Evolutionary conservation across 805 yeast species (phyloP).

Genomic region (Nakazawaea peltata): DNA sequence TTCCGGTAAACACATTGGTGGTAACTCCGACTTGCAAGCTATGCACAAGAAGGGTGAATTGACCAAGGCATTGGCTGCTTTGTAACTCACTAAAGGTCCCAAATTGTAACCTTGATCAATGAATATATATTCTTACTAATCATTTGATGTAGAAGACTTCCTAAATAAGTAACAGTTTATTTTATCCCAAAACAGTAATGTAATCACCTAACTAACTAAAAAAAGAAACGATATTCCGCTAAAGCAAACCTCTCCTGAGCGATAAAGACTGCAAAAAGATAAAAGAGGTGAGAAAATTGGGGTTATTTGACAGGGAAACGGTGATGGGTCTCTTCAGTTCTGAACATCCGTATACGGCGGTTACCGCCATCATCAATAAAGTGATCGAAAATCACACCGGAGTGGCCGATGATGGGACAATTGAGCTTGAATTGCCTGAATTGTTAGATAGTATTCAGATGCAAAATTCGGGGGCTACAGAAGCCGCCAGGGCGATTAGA

Average conservation of each 20-base stretch:
- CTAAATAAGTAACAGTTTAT: no score
- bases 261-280: no score
- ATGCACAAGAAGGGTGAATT: conserved; percentile 58
- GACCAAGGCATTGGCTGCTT: conserved; percentile 10
- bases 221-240: no score
- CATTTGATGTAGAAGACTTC: no score
- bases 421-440: conserved; percentile 42
- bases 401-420: conserved; percentile 30
- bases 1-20: conserved; percentile 90
- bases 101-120: no score
- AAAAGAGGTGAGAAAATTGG: no score
- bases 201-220: no score
- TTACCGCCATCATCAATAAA: conserved; percentile 55
- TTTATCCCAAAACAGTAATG: no score
- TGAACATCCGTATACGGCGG: conserved; percentile 62
- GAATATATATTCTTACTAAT: no score
- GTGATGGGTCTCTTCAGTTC: conserved; percentile 46
- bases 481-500: conserved; percentile 87
- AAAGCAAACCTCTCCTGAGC: no score
- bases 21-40: conserved; percentile 81
- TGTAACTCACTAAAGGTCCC: no score
- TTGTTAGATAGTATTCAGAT: conserved; percentile 44
- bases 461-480: conserved; percentile 41
- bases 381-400: conserved; percentile 34
- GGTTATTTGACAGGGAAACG: no score